A percentile compares a stretch with the other conserved stretches of the same genome.
Evolutionary conservation across 164 flowering plant genomes (phyloP).

Genomic region (Kingdonia uniflora): DNA sequence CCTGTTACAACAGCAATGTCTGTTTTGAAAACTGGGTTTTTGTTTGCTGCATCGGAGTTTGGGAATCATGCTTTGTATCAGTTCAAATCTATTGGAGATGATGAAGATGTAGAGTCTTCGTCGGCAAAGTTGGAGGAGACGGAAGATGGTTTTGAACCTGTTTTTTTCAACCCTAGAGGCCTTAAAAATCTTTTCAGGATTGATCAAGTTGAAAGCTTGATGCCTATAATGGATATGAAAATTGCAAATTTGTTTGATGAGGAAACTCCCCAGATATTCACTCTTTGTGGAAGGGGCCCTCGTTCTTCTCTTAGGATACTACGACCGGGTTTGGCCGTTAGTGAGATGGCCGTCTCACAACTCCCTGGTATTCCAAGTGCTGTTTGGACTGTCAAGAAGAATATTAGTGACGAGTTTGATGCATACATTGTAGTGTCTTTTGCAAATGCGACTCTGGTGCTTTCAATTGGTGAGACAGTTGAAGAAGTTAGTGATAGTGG

Average conservation of each 20-base stretch:
- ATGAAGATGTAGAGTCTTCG: slow-evolving; percentile 86
- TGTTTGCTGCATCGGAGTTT: slow-evolving; percentile 98
- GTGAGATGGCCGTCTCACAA: slow-evolving; percentile 98
- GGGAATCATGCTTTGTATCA: slow-evolving; percentile 95
- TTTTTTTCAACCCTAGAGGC: slow-evolving; percentile 91
- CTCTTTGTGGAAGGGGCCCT: slow-evolving; percentile 95
- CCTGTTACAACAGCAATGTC: slow-evolving; percentile 84
- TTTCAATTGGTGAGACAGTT: slow-evolving; percentile 97
- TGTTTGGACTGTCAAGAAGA: slow-evolving; percentile 98
- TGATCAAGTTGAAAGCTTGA: slow-evolving; percentile 92
- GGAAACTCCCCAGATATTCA: slow-evolving; percentile 90
- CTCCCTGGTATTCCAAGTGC: slow-evolving; percentile 98
- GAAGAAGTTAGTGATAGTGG: slow-evolving; percentile 99
- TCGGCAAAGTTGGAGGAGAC: slow-evolving; percentile 89
- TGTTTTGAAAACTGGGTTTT: slow-evolving; percentile 71
- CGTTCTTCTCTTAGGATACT: slow-evolving; percentile 83
- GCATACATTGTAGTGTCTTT: slow-evolving; percentile 98
- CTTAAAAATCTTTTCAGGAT: slow-evolving; percentile 85
- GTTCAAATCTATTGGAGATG: slow-evolving; percentile 91
- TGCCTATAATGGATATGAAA: slow-evolving; percentile 99
- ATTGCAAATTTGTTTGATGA: slow-evolving; percentile 86
- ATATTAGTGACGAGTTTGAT: slow-evolving; percentile 89
- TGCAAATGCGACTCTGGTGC: slow-evolving; percentile 94
- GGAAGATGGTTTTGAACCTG: slow-evolving; percentile 94
- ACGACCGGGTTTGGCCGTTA: slow-evolving; percentile 89